A percentile compares a stretch with the other conserved stretches of the same genome.
Evolutionary conservation across 2,329 filamentous ascomycete species (phyloP).

Genomic region (Ophiostoma pallidulum): DNA sequence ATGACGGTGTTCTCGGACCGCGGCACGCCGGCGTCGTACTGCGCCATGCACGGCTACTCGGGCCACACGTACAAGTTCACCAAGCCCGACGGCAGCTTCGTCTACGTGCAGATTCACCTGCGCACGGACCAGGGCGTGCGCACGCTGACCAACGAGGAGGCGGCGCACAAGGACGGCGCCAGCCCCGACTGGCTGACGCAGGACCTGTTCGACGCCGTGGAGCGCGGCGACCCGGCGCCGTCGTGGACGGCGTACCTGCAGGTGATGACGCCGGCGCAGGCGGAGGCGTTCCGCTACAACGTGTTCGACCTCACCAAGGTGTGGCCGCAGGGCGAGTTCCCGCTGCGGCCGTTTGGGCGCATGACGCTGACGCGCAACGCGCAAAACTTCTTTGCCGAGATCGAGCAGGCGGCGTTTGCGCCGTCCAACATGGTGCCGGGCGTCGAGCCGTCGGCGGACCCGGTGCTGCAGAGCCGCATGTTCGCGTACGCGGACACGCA

Average conservation of each 20-base stretch:
- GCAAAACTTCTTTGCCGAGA: conserved; percentile 59
- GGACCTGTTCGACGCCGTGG: conserved; percentile 56
- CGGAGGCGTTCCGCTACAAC: conserved; percentile 51
- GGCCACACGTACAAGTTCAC: conserved; percentile 59
- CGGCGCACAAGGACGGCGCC: conserved; percentile 40
- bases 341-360: conserved; percentile 50
- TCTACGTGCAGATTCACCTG: conserved; percentile 56
- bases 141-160: conserved; percentile 49
- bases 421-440: conserved; percentile 57
- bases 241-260: conserved; percentile 58
- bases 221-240: conserved; percentile 49
- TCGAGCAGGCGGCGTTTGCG: conserved; percentile 59
- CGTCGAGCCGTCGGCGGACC: conserved; percentile 52
- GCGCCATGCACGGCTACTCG: conserved; percentile 59
- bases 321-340: conserved; percentile 56
- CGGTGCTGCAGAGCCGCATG: conserved; percentile 50
- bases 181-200: conserved; percentile 55
- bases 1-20: conserved; percentile 59
- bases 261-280: conserved; percentile 51
- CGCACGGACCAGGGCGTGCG: conserved; percentile 55
- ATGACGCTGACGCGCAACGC: conserved; percentile 57
- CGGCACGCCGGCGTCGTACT: conserved; percentile 55
- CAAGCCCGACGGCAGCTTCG: conserved; percentile 55
- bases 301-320: conserved; percentile 62
- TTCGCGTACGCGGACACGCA: conserved; percentile 56